Percentiles rank a stretch among this genome's conserved stretches.
Conservation (phyloP, 1,284 basidiomycete species). For the Apiotrichum porosum region DNA sequence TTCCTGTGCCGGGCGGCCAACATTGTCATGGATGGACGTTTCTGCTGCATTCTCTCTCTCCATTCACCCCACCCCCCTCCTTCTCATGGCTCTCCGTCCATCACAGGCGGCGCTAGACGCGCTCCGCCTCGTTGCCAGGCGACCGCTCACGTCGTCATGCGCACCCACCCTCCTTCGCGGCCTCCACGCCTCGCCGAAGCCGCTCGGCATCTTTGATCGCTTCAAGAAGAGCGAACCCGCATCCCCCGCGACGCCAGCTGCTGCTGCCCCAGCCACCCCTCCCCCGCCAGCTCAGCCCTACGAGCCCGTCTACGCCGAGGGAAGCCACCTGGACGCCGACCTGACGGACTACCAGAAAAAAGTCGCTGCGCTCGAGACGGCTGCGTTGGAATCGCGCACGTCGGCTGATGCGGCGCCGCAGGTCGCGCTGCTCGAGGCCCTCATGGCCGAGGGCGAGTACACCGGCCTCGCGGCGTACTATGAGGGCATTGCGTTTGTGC, state of each 20-base stretch:
- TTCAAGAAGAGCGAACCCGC: not conserved
- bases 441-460: constrained; percentile 32
- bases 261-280: not conserved
- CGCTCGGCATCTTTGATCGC: not conserved
- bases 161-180: not conserved
- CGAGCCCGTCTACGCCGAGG: not conserved
- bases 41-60: no score
- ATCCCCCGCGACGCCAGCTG: not conserved
- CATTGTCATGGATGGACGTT: no score
- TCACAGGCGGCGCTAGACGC: constrained; percentile 12
- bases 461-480: constrained; percentile 36
- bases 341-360: constrained; percentile 36
- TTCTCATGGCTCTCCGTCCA: constrained; percentile 15
- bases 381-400: constrained; percentile 22
- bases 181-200: no score
- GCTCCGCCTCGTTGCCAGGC: constrained; percentile 9
- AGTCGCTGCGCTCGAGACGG: constrained; percentile 41
- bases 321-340: not conserved
- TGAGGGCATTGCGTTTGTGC: constrained; percentile 32
- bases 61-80: no score
- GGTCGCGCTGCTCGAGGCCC: constrained; percentile 31
- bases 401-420: constrained; percentile 23
- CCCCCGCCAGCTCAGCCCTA: not conserved
- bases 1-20: no score
- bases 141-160: not conserved